Percentiles rank a stretch among this genome's conserved stretches.
phyloP scores from a whole-genome alignment of 2,329 filamentous ascomycete genomes.

The Exophiala viscosa region DNA sequence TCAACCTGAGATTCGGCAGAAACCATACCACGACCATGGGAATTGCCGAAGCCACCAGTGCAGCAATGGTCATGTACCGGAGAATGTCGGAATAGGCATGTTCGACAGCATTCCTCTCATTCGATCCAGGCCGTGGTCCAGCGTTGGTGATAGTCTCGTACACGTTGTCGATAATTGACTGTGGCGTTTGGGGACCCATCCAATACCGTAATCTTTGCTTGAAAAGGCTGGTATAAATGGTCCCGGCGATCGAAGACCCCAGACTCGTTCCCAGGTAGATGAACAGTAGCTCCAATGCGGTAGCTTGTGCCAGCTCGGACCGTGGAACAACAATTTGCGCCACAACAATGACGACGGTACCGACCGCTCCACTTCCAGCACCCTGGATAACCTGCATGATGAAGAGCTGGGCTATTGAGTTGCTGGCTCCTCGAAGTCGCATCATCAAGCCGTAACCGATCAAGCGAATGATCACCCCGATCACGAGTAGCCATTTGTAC shows the following conservation, averaged over 20 bases:
- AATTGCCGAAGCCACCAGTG: slow-evolving; percentile 29
- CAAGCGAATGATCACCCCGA: slow-evolving; percentile 41
- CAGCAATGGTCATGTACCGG: slow-evolving; percentile 32
- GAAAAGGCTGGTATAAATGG: slow-evolving; percentile 48
- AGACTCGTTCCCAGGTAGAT: slow-evolving; percentile 38
- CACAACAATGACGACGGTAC: slow-evolving; percentile 41
- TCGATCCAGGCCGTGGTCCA: slow-evolving; percentile 40
- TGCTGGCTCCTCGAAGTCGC: slow-evolving; percentile 42
- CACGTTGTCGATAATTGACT: slow-evolving; percentile 35
- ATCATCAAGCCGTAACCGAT: slow-evolving; percentile 53
- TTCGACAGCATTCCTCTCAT: slow-evolving; percentile 41
- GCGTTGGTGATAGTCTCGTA: slow-evolving; percentile 46
- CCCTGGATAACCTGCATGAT: slow-evolving; percentile 48
- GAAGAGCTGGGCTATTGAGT: slow-evolving; percentile 44
- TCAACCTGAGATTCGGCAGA: slow-evolving; percentile 24
- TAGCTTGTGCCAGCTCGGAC: slow-evolving; percentile 47
- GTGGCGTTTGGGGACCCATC: slow-evolving; percentile 34
- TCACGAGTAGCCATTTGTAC: slow-evolving; percentile 48
- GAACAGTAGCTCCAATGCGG: slow-evolving; percentile 43
- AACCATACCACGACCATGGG: slow-evolving; percentile 28
- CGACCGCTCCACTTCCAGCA: slow-evolving; percentile 45
- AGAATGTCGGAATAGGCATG: slow-evolving; percentile 35
- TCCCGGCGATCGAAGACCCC: slow-evolving; percentile 43
- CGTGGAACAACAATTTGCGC: slow-evolving; percentile 46
- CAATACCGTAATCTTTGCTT: slow-evolving; percentile 35